Base-by-base conservation (phyloP, 768 basidiomycete species). In the Termitomyces sp. region DNA sequence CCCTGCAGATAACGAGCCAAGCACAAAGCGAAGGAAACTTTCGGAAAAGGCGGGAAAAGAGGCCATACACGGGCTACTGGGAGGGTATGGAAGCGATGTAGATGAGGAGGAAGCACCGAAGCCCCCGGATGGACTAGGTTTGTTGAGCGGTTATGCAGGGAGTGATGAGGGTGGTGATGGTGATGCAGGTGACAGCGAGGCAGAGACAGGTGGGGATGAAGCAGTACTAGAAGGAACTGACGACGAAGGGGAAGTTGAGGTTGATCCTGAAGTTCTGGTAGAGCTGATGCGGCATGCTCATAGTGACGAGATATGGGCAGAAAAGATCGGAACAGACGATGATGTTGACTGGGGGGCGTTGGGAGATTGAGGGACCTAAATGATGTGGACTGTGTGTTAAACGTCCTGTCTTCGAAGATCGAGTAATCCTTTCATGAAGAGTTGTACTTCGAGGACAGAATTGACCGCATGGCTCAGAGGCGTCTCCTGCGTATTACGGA, bases 351-450 rank as follows among this genome's bases (percentile, higher is more conserved):
- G 81, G 81, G 81, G 75, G 8, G 81, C 77, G 22, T 75, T 70
- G 5, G 70, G 64, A 30, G 65, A 69, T n/a, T n/a, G 70, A 68
- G 42, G 64, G 67, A 42, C 63, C 46, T 41, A 73, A 72, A 56
- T 63, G 46, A 54, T 41, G 27, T 24, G 36, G 5, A 52, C 13
- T 3, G 2, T 22, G 22, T 37, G 24, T 63, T 68, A 92, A 61
- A 85, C 75, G 62, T 92, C 90, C 65, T 88, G 85, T 64, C 89
- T 79, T 60, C 87, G 80, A 58, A 93, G 77, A 69, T 93, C 91
- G 47, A 93, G 73, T 56, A 92, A 69, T 9, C 91, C 91, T 64
- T 92, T 93, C 89, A 94, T 92, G 47, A 92, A 76, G 15, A 84
- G 74, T 67, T 93, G 92, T 12, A 93, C 85, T 60, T 93, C 88